These are phyloP conservation scores for Echium plantagineum DNA, from an alignment of 257 asterid species.

Conservation along the genomic window DNA sequence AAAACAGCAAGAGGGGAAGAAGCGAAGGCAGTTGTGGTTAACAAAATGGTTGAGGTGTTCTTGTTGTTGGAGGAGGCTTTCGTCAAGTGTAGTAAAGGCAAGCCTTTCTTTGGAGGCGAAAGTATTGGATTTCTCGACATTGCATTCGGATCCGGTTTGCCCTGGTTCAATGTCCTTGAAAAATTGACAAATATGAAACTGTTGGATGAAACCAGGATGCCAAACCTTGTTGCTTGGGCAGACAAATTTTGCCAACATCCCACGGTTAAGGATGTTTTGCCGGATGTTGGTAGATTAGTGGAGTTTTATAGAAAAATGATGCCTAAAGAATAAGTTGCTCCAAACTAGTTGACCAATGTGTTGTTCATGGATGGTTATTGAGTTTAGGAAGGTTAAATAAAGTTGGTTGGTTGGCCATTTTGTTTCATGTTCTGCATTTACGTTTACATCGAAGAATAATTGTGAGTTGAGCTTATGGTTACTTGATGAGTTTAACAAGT, in stretches of 20 bases:
- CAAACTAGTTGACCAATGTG: background rate
- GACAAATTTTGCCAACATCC: constrained; percentile 3
- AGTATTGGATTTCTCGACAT: constrained; percentile 28
- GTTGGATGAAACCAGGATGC: constrained; percentile 24
- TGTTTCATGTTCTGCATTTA: background rate
- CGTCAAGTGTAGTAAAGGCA: constrained; percentile 22
- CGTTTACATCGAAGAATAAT: too few relatives aligned
- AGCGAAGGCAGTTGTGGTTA: constrained; percentile 8
- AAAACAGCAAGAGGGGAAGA: constrained; percentile 19
- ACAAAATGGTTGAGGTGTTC: constrained; percentile 17
- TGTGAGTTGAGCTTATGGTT: too few relatives aligned
- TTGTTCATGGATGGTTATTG: too few relatives aligned
- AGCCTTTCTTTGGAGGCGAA: constrained; percentile 30
- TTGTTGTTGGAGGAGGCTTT: constrained; percentile 29
- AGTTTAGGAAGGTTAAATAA: background rate
- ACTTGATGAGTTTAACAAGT: too few relatives aligned
- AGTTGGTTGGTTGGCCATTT: background rate
- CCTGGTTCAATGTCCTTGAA: constrained; percentile 18
- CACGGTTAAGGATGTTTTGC: constrained; percentile 12
- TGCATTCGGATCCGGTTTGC: constrained; percentile 21
- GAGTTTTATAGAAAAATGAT: background rate
- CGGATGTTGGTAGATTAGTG: constrained; percentile 4
- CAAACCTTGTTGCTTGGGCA: constrained; percentile 10
- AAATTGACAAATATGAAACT: constrained; percentile 1
- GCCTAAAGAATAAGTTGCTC: background rate